Evolutionary conservation across 2,329 filamentous ascomycete genomes (phyloP).

Genomic region (Sporothrix sp.): DNA sequence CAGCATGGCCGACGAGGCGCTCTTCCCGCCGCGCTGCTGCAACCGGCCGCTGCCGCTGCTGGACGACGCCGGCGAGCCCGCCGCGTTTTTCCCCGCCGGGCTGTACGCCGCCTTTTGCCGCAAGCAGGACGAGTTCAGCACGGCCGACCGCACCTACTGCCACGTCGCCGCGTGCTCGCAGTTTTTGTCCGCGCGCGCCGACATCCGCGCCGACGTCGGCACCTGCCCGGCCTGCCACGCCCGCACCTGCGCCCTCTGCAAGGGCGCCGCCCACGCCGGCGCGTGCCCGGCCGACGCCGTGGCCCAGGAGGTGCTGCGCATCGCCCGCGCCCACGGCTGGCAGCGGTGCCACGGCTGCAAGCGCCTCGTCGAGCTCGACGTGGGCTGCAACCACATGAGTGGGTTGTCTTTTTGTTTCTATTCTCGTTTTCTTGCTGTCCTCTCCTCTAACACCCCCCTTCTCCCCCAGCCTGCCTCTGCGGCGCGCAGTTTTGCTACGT

Average conservation of each 20-base stretch:
- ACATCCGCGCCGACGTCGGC: slow-evolving; percentile 27
- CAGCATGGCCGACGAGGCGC: slow-evolving; percentile 37
- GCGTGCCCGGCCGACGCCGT: slow-evolving; percentile 39
- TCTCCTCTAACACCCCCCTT: too few relatives aligned
- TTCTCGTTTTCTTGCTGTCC: background rate
- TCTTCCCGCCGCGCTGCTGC: slow-evolving; percentile 49
- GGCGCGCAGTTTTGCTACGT: slow-evolving; percentile 39
- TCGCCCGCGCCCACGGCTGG: slow-evolving; percentile 39
- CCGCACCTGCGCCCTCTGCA: slow-evolving; percentile 44
- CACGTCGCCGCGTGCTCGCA: slow-evolving; percentile 30
- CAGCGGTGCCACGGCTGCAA: slow-evolving; percentile 39
- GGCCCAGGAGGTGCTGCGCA: slow-evolving; percentile 29
- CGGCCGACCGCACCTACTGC: slow-evolving; percentile 41
- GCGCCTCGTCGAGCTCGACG: slow-evolving; percentile 37
- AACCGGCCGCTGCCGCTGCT: slow-evolving; percentile 29
- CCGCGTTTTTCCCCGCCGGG: slow-evolving; percentile 20
- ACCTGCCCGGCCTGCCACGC: slow-evolving; percentile 26
- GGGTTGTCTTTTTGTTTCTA: slow-evolving; percentile 22
- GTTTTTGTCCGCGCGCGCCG: slow-evolving; percentile 31
- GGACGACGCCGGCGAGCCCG: slow-evolving; percentile 18
- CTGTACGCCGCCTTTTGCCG: slow-evolving; percentile 26
- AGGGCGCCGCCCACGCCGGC: slow-evolving; percentile 32
- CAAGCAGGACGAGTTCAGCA: slow-evolving; percentile 41
- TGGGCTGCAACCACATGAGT: slow-evolving; percentile 51
- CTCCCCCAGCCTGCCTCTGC: slow-evolving; percentile 35